Conservation (phyloP, 2,329 filamentous ascomycete species). For the Aspergillus oerlinghausenensis region DNA sequence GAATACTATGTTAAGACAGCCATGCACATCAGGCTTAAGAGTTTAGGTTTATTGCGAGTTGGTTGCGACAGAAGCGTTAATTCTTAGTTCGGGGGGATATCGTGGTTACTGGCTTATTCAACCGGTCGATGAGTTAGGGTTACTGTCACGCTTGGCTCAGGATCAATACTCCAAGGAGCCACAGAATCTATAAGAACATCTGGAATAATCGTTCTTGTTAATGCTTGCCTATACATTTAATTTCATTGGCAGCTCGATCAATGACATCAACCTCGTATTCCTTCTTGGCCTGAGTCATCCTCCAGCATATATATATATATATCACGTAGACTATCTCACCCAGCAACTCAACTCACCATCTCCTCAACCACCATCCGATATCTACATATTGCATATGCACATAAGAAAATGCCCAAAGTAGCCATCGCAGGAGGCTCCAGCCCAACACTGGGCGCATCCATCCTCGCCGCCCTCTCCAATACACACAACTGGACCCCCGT, state of each 20-base stretch:
- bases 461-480: conserved; percentile 13
- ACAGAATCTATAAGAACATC: not conserved
- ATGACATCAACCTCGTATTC: not conserved
- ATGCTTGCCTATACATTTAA: not conserved
- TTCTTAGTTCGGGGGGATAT: not conserved
- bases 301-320: not conserved
- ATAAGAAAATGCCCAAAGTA: not conserved
- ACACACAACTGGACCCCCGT: conserved; percentile 19
- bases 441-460: conserved; percentile 10
- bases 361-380: not conserved
- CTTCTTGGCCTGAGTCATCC: not conserved
- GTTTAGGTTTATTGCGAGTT: too few relatives aligned
- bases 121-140: not conserved
- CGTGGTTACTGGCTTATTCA: not conserved
- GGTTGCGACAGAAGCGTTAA: too few relatives aligned
- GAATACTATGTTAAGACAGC: too few relatives aligned
- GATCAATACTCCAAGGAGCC: too few relatives aligned
- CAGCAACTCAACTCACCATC: not conserved
- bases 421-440: not conserved
- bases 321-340: not conserved
- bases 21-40: too few relatives aligned
- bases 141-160: not conserved
- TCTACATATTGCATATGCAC: too few relatives aligned
- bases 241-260: not conserved
- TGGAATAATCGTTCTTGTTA: not conserved